Base-by-base conservation (phyloP, 495 filamentous ascomycete genomes). In the Bombardia bombarda region DNA sequence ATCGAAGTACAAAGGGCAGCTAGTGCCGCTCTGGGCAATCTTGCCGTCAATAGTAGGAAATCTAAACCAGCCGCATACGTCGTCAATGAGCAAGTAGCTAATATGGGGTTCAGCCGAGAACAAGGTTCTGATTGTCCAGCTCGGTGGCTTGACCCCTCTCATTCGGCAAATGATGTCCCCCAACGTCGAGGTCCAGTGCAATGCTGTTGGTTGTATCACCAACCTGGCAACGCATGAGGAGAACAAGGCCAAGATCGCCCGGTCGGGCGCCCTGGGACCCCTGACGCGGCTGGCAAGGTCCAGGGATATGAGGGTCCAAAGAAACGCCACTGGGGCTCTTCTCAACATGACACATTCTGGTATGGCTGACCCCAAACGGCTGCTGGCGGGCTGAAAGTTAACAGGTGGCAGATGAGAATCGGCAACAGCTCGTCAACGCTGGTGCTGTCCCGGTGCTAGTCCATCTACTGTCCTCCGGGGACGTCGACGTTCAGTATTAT, bases 291-390 rank as follows among this genome's bases (percentile, higher is more conserved):
- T 98, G 34, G 92, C 92, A 40, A 95, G 92, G 63, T 96, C 92
- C 12, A 96, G 92, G 64, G 92, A 98, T 50, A 96, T 96, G 93
- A 79, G 92, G 43, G 92, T 98, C 13, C 92, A 98, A 69, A 77
- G 92, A 50, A 98, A 98, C 65, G 92, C 92, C 38, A 98, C 92
- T 1, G 92, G 92, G 16, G 92, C 92, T 32, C 68, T 98, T 32
- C 75, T 98, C 22, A 98, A 98, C 61, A 98, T 98, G 92, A 98
- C 92, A 49, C 92, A 98, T 73, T 97, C 92, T 49, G 90, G 90
- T 96, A 77, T 38, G 75, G 51, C 47, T 26, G 32, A 22, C 34
- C 3, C 16, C 18, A 38, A n/a, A 14, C 7, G 30, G 10, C 23
- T 2, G 26, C 18, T 14, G n/a, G 2, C 4, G 9, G 22, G 14